These are phyloP conservation scores for Fusarium stilboides DNA, from an alignment of 2,329 filamentous ascomycete genomes.

Conservation along the genomic window DNA sequence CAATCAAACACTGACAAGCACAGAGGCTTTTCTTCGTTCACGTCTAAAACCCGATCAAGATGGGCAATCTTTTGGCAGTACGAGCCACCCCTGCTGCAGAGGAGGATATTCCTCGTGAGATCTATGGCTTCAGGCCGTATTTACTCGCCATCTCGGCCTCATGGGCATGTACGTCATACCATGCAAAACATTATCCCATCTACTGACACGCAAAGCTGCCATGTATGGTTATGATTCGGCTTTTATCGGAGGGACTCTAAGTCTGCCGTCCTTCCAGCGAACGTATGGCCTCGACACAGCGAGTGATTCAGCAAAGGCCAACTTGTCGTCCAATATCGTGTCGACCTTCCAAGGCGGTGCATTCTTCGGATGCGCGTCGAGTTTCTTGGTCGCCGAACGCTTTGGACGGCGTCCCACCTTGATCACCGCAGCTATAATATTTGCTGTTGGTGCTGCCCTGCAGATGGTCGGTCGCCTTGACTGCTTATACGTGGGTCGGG, in stretches of 20 bases:
- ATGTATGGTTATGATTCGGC: neutral
- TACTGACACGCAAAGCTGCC: neutral
- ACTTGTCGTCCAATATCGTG: neutral
- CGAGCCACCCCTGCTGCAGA: neutral
- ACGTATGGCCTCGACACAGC: neutral
- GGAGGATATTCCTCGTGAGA: conserved; percentile 4
- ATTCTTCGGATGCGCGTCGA: neutral
- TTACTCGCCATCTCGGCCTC: conserved; percentile 16
- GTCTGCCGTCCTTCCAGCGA: neutral
- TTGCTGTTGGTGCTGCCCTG: neutral
- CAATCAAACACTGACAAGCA: no score
- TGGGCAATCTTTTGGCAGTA: neutral
- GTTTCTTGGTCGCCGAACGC: neutral
- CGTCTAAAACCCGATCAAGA: neutral
- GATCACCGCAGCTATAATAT: neutral
- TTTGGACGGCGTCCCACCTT: neutral
- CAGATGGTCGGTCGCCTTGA: neutral
- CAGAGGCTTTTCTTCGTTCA: no score
- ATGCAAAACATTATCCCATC: no score
- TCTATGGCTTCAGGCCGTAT: conserved; percentile 18
- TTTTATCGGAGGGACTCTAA: neutral
- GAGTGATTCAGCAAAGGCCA: neutral
- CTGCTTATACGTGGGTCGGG: neutral
- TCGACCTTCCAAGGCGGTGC: neutral
- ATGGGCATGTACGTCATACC: conserved; percentile 31